Evolutionary conservation across 495 filamentous ascomycete species (phyloP).

Genomic region (Xylaria intraflava): DNA sequence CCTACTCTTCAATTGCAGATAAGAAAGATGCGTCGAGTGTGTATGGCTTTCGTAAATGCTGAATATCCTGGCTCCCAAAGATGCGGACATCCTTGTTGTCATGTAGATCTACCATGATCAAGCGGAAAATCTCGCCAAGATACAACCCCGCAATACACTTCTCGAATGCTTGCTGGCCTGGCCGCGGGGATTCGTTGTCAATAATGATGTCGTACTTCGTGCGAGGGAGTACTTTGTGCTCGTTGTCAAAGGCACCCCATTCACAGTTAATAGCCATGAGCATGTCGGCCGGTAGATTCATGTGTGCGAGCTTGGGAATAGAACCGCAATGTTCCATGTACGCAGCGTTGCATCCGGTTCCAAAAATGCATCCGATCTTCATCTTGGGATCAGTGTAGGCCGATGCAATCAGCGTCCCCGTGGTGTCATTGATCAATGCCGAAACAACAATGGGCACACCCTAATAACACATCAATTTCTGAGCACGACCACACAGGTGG

Average conservation of each 20-base stretch:
- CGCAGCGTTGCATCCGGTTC: conserved; percentile 95
- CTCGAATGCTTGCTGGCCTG: conserved; percentile 93
- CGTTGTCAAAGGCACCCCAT: conserved; percentile 98
- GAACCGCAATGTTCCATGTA: conserved; percentile 94
- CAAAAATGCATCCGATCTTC: conserved; percentile 97
- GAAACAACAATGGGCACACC: conserved; percentile 88
- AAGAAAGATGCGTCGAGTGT: conserved; percentile 87
- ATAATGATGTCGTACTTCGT: conserved; percentile 80
- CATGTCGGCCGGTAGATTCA: conserved; percentile 82
- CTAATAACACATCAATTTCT: conserved; percentile 33
- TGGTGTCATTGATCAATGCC: conserved; percentile 95
- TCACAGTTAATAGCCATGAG: conserved; percentile 99
- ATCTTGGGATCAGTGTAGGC: conserved; percentile 87
- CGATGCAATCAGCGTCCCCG: conserved; percentile 97
- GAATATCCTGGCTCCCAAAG: conserved; percentile 76
- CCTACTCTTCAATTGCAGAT: conserved; percentile 84
- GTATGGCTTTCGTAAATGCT: conserved; percentile 72
- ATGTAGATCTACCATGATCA: conserved; percentile 79
- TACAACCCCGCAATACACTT: conserved; percentile 98
- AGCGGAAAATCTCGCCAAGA: conserved; percentile 89
- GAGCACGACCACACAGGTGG: not conserved
- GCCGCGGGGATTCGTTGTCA: conserved; percentile 87
- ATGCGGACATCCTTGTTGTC: conserved; percentile 68
- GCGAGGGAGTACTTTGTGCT: conserved; percentile 83
- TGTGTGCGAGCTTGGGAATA: conserved; percentile 87